Base-by-base conservation (phyloP, 2,329 filamentous ascomycete species). In the Chalaropsis thielavioides region DNA sequence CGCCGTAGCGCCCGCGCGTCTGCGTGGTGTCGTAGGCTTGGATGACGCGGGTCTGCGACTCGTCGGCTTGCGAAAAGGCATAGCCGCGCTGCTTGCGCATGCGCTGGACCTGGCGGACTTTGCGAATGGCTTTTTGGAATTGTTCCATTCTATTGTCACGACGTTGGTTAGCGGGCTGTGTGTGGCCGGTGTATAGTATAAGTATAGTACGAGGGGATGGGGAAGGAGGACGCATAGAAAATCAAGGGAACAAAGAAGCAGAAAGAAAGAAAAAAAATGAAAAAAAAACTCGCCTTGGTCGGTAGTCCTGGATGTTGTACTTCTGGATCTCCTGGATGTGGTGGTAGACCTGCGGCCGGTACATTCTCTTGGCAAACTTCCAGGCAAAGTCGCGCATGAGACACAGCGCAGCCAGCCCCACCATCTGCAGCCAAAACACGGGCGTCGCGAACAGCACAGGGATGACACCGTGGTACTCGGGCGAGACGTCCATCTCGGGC, bases 311-410 rank as follows among this genome's bases (percentile, higher is more conserved):
- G 67, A 99, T 96, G 72, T 99, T 99, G 78, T 97, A 99, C 77
- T 99, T 99, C 76, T 99, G 94, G 70, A 99, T 99, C 78, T 99
- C 94, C 76, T 99, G 94, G 69, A 99, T 94, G 74, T 99, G 94
- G 71, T 99, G 94, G 72, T 99, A 99, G 54, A 90, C 86, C 76
- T 96, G 89, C 24, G 94, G 94, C 70, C 86, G 87, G 77, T 97
- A 99, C 91, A 99, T 96, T 69, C 94, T 84, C 80, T 96, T 96
- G 68, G 84, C 86, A 71, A 97, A 99, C 80, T 99, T 99, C 92
- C 92, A 99, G 2, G 87, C 85, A 75, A 96, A 89, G 74, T 99
- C 94, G 71, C 94, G 82, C 62, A 92, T 76, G 61, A 99, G 80
- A 74, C 92, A 97, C 61, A 96, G 75, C 7, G 86, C 80, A 0